Base-by-base conservation (phyloP, 2,329 filamentous ascomycete genomes). In the Alternaria infectoria region DNA sequence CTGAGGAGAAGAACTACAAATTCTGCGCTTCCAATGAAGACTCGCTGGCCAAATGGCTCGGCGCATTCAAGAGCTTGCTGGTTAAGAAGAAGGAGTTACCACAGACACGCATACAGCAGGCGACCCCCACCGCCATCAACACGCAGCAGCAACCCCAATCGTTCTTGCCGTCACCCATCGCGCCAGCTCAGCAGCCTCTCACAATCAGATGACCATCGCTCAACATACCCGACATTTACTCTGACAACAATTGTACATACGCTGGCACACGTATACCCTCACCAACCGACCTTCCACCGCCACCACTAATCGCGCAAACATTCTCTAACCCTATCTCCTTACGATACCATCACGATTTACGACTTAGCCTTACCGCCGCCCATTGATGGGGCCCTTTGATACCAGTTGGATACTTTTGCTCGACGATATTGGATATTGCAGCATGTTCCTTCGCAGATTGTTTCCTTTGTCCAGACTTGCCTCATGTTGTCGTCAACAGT, bases 11-110 rank as follows among this genome's bases (percentile, higher is more conserved):
- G 66, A 85, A 83, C 72, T 84, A 83, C 65, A 79, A 83, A 12
- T 83, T 85, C 70, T 84, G 82, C 67, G 82, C 93, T 0, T 84
- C 88, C 19, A 89, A 93, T 73, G 96, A 99, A 78, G 93, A 97
- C 73, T 85, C 87, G 2, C 83, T 98, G 60, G 89, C 94, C 43
- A 91, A 90, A 68, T 97, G 93, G 82, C 85, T 99, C 1, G 96
- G 95, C 3, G 92, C 93, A 0, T 89, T 97, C 82, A 98, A 98
- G 83, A 97, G 93, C 77, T 81, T 95, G 61, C 81, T 96, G 44
- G 87, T 89, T 43, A 93, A 90, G 82, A 84, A 91, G 58, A 88
- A 87, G 69, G 90, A 91, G 36, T 73, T 68, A 15, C 70, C 73
- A 43, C 66, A 73, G 36, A 73, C 75, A 46, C 72, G 70, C 32